phyloP scores from a whole-genome alignment of 2,329 filamentous ascomycete species.

The Onygenales sp. region DNA sequence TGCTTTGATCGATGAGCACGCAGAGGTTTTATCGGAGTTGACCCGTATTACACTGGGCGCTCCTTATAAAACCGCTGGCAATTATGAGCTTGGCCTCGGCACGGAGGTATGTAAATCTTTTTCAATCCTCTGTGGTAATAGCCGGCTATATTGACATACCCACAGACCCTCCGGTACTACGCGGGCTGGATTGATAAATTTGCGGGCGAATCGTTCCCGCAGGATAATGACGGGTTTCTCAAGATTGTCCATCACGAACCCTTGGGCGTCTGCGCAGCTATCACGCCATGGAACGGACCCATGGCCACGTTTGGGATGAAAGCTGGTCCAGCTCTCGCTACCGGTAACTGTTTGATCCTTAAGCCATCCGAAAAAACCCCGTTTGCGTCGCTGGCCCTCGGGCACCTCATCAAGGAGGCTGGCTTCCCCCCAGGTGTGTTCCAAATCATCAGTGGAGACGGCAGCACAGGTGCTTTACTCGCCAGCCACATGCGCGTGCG shows the following conservation, averaged over 20 bases:
- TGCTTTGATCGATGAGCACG: constrained; percentile 31
- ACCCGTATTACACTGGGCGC: constrained; percentile 40
- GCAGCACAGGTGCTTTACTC: constrained; percentile 22
- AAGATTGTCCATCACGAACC: constrained; percentile 43
- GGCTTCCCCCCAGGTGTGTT: constrained; percentile 33
- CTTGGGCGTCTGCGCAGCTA: constrained; percentile 65
- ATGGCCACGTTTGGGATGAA: constrained; percentile 70
- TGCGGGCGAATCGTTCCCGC: constrained; percentile 29
- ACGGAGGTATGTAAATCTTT: background rate
- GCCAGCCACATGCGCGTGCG: constrained; percentile 32
- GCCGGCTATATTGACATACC: too few relatives aligned
- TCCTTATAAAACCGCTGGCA: constrained; percentile 36
- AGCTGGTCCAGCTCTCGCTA: constrained; percentile 40
- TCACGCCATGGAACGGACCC: constrained; percentile 77
- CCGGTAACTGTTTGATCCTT: constrained; percentile 47
- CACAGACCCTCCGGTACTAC: constrained; percentile 14
- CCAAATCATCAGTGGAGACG: constrained; percentile 24
- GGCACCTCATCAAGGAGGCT: constrained; percentile 23
- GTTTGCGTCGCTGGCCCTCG: constrained; percentile 39
- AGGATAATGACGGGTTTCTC: constrained; percentile 36
- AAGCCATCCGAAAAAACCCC: constrained; percentile 54
- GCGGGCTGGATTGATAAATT: constrained; percentile 33
- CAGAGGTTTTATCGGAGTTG: constrained; percentile 27
- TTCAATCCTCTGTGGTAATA: background rate
- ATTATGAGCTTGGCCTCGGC: constrained; percentile 31